These are phyloP conservation scores for Cryptosporidium sp. DNA, from an alignment of 169 alveolate species.

Conservation along the genomic window DNA sequence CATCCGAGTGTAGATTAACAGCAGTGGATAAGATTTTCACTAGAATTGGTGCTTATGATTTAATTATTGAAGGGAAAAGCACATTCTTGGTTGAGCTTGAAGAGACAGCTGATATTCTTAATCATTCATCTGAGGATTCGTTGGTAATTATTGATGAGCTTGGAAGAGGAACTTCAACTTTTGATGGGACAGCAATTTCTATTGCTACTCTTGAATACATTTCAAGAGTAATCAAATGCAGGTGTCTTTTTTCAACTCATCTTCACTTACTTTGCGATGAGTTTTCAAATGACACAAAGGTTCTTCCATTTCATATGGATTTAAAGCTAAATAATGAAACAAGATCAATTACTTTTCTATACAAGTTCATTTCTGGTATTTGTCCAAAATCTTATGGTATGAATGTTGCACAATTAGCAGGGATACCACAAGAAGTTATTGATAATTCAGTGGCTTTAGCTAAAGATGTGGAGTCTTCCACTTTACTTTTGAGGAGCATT, in stretches of 20 bases:
- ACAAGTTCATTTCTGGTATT: conserved; percentile 92
- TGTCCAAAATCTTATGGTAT: conserved; percentile 97
- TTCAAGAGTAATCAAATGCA: conserved; percentile 83
- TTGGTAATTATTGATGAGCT: conserved; percentile 97
- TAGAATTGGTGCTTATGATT: conserved; percentile 98
- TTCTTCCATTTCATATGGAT: conserved; percentile 78
- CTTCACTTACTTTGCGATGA: conserved; percentile 90
- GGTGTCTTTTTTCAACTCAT: conserved; percentile 96
- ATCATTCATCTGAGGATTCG: conserved; percentile 88
- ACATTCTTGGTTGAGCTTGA: conserved; percentile 98
- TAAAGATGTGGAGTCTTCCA: conserved; percentile 37
- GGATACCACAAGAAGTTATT: conserved; percentile 85
- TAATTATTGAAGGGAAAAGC: conserved; percentile 96
- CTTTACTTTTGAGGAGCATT: conserved; percentile 17
- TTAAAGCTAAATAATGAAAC: conserved; percentile 80
- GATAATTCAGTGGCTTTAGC: conserved; percentile 69
- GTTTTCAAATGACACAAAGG: conserved; percentile 77
- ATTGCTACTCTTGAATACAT: conserved; percentile 92
- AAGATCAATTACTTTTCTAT: conserved; percentile 87
- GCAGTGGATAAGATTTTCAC: conserved; percentile 98
- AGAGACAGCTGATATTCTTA: conserved; percentile 91
- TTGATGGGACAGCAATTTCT: conserved; percentile 99
- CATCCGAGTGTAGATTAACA: conserved; percentile 87
- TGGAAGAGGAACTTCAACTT: conserved; percentile 99
- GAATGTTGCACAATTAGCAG: conserved; percentile 96